Conservation (phyloP, 2,329 filamentous ascomycete genomes). For the Stagonosporopsis chrysanthemi region DNA sequence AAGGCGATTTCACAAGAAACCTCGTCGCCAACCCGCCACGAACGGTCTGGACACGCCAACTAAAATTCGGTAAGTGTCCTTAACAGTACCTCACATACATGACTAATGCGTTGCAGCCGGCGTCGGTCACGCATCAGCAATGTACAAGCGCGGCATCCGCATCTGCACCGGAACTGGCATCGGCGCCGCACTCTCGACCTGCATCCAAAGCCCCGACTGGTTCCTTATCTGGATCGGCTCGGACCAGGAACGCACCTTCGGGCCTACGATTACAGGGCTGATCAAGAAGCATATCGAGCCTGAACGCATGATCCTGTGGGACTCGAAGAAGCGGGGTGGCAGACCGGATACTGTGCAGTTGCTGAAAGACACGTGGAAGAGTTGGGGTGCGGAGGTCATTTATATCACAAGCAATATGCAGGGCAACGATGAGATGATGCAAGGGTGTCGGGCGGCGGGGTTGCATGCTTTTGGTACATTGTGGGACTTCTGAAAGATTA, state of each 20-base stretch:
- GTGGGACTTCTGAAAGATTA: slow-evolving; percentile 40
- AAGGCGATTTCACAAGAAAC: slow-evolving; percentile 47
- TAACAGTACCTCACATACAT: neutral
- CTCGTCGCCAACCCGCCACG: slow-evolving; percentile 45
- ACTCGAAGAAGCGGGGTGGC: slow-evolving; percentile 46
- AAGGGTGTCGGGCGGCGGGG: slow-evolving; percentile 40
- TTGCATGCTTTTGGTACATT: slow-evolving; percentile 47
- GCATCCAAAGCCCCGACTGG: slow-evolving; percentile 47
- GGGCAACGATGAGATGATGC: slow-evolving; percentile 50
- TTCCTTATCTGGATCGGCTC: slow-evolving; percentile 50
- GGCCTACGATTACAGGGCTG: slow-evolving; percentile 43
- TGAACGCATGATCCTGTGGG: slow-evolving; percentile 49
- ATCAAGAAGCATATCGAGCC: slow-evolving; percentile 46
- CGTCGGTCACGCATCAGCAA: slow-evolving; percentile 45
- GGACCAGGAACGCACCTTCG: slow-evolving; percentile 46
- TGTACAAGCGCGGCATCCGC: slow-evolving; percentile 48
- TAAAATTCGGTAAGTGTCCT: slow-evolving; percentile 43
- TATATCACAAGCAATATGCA: slow-evolving; percentile 48
- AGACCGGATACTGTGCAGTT: slow-evolving; percentile 44
- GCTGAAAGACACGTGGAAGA: slow-evolving; percentile 44
- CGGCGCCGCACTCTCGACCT: slow-evolving; percentile 46
- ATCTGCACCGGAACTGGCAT: slow-evolving; percentile 48
- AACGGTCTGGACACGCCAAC: slow-evolving; percentile 44
- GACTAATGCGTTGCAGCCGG: slow-evolving; percentile 38
- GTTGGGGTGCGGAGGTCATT: slow-evolving; percentile 46